Evolutionary conservation across 2,329 filamentous ascomycete species (phyloP).

Genomic region (Pseudogymnoascus sp.): DNA sequence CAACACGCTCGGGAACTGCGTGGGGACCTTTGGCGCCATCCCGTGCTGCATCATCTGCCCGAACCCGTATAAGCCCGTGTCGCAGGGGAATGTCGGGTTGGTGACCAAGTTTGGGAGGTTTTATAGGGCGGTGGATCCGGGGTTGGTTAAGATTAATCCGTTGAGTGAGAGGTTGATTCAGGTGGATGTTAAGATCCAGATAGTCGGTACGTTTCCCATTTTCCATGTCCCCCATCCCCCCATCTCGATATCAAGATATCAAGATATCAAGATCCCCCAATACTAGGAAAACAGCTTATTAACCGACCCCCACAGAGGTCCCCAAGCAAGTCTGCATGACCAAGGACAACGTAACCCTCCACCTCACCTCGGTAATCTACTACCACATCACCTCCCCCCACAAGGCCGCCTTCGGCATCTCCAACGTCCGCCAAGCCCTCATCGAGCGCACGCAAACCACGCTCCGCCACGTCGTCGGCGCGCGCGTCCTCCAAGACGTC

Average conservation of each 20-base stretch:
- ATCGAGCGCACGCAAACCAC: slow-evolving; percentile 97
- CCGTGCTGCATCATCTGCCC: slow-evolving; percentile 89
- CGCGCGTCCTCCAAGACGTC: slow-evolving; percentile 90
- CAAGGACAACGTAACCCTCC: slow-evolving; percentile 94
- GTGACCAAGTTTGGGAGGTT: slow-evolving; percentile 94
- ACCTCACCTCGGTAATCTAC: slow-evolving; percentile 95
- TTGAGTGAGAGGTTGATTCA: slow-evolving; percentile 82
- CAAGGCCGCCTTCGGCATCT: slow-evolving; percentile 94
- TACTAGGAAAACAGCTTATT: slow-evolving; percentile 16
- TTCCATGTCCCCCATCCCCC: too few species aligned
- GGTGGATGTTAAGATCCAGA: slow-evolving; percentile 98
- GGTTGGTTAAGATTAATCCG: slow-evolving; percentile 95
- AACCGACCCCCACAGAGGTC: slow-evolving; percentile 50
- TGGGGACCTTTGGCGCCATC: slow-evolving; percentile 76
- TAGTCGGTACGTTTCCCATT: slow-evolving; percentile 58
- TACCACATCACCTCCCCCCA: slow-evolving; percentile 94
- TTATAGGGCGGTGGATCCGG: slow-evolving; percentile 90
- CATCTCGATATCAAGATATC: too few species aligned
- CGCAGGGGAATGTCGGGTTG: slow-evolving; percentile 88
- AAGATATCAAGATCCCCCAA: too few species aligned
- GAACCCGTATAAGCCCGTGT: slow-evolving; percentile 89
- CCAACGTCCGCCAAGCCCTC: slow-evolving; percentile 90
- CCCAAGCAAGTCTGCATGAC: slow-evolving; percentile 98
- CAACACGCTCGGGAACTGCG: slow-evolving; percentile 61
- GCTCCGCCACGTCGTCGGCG: slow-evolving; percentile 90